A percentile compares a stretch with the other conserved stretches of the same genome.
Evolutionary conservation across 1,284 basidiomycete genomes (phyloP).

Genomic region (Clitocybe nebularis): DNA sequence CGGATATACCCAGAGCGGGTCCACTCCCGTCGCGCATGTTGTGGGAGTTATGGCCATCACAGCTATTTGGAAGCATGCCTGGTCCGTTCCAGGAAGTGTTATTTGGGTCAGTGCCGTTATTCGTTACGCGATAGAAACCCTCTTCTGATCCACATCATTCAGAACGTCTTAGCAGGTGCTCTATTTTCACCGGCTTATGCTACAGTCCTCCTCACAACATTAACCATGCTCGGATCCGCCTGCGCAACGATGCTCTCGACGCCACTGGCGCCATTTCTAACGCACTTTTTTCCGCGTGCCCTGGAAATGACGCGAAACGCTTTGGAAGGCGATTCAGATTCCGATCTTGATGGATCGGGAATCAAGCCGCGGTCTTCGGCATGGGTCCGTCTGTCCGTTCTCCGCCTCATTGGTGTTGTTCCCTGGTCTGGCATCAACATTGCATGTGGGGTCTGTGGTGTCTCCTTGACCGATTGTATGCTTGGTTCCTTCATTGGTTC

Average conservation of each 20-base stretch:
- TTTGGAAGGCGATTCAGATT: constrained; percentile 47
- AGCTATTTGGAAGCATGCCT: constrained; percentile 91
- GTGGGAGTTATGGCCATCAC: constrained; percentile 81
- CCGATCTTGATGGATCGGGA: constrained; percentile 21
- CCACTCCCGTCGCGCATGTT: constrained; percentile 61
- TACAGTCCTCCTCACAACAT: constrained; percentile 71
- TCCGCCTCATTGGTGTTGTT: constrained; percentile 85
- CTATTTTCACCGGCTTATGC: constrained; percentile 79
- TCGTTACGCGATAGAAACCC: constrained; percentile 3
- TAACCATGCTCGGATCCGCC: constrained; percentile 84
- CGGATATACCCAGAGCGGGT: constrained; percentile 69
- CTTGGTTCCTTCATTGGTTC: constrained; percentile 79
- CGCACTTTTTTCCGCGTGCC: constrained; percentile 76
- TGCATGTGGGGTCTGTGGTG: constrained; percentile 86
- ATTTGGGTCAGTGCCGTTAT: constrained; percentile 61
- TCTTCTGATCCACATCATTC: constrained; percentile 11
- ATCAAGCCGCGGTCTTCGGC: constrained; percentile 48
- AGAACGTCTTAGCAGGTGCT: constrained; percentile 90
- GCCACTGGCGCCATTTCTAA: constrained; percentile 81
- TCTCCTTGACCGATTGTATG: constrained; percentile 70
- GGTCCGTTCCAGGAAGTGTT: constrained; percentile 90
- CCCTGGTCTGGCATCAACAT: constrained; percentile 96
- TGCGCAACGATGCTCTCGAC: constrained; percentile 75
- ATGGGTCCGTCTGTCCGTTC: constrained; percentile 82
- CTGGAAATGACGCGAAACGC: constrained; percentile 76